A percentile compares a stretch with the other conserved stretches of the same genome.
Evolutionary conservation across 768 basidiomycete species (phyloP).

Genomic region (Amanita polypyramis): DNA sequence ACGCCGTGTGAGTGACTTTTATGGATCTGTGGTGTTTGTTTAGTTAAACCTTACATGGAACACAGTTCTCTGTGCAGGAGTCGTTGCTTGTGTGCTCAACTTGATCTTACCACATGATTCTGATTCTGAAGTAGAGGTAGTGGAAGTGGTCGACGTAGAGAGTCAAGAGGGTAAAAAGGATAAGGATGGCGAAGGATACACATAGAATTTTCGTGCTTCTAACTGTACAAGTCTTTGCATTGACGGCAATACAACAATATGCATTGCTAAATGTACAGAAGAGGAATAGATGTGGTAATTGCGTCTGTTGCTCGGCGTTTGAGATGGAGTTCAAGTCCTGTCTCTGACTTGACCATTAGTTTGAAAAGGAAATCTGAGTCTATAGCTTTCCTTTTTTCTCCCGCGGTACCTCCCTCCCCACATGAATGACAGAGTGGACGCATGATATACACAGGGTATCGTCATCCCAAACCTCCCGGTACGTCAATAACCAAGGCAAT

Average conservation of each 20-base stretch:
- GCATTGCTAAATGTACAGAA: too few species aligned
- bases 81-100: not conserved
- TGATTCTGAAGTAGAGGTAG: not conserved
- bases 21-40: conserved; percentile 7
- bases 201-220: not conserved
- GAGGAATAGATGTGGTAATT: too few species aligned
- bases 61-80: conserved; percentile 43
- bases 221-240: too few species aligned
- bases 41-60: not conserved
- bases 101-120: not conserved
- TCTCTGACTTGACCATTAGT: too few species aligned
- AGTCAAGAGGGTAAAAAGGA: conserved; percentile 1
- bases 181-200: not conserved
- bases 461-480: conserved; percentile 28
- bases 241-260: too few species aligned
- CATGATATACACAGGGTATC: conserved; percentile 34
- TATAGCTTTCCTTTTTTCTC: not conserved
- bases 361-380: not conserved
- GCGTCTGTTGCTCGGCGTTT: too few species aligned
- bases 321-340: too few species aligned
- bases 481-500: not conserved
- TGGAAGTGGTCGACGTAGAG: not conserved
- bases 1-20: conserved; percentile 59
- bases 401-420: not conserved
- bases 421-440: conserved; percentile 30